A percentile compares a stretch with the other conserved stretches of the same genome.
Evolutionary conservation across 352 stramenopile genomes (phyloP).

Genomic region (Phytophthora aleatoria): DNA sequence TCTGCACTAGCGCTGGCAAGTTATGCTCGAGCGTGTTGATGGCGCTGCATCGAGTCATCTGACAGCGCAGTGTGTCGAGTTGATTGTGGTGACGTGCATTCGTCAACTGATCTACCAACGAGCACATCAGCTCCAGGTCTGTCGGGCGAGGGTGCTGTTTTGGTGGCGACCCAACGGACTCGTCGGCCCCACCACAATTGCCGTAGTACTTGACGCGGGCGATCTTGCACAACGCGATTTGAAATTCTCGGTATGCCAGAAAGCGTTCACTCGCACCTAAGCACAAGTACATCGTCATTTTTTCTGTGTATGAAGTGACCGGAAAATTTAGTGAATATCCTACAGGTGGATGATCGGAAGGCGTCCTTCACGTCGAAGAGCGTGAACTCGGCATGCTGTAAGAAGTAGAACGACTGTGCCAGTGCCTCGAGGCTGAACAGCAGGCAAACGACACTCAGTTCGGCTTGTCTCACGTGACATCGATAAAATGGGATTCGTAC

Average conservation of each 20-base stretch:
- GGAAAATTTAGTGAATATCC: too few species aligned
- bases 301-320: not conserved
- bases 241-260: conserved; percentile 63
- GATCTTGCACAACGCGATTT: conserved; percentile 55
- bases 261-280: conserved; percentile 50
- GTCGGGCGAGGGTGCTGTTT: conserved; percentile 13
- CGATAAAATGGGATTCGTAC: conserved; percentile 15
- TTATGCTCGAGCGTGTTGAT: conserved; percentile 59
- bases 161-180: not conserved
- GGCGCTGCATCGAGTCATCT: conserved; percentile 51
- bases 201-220: conserved; percentile 34
- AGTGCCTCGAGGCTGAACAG: conserved; percentile 47
- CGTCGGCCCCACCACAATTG: conserved; percentile 8
- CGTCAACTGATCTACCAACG: conserved; percentile 44
- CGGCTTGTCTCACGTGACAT: conserved; percentile 11
- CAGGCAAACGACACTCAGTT: conserved; percentile 1
- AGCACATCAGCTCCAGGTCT: conserved; percentile 35
- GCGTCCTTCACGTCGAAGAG: conserved; percentile 71
- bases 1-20: conserved; percentile 48
- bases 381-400: conserved; percentile 65
- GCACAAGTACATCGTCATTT: conserved; percentile 1
- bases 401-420: conserved; percentile 58
- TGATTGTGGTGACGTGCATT: not conserved
- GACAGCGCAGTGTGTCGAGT: conserved; percentile 52
- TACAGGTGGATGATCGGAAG: conserved; percentile 61